Percentiles rank a stretch among this genome's conserved stretches.
Evolutionary conservation across 768 basidiomycete genomes (phyloP).

Genomic region (Pleurotus platypus): DNA sequence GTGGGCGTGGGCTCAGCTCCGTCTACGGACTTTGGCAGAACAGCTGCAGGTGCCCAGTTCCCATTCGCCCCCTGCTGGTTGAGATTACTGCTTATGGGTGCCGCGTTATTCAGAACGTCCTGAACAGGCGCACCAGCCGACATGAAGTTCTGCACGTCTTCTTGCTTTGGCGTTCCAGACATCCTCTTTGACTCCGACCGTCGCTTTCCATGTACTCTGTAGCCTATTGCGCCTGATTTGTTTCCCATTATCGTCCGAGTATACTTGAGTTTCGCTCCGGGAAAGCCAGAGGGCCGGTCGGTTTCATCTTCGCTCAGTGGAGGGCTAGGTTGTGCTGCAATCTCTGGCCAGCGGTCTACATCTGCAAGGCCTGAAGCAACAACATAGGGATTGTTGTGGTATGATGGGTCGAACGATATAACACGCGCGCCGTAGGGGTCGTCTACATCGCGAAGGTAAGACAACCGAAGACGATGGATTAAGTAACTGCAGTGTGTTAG

Average conservation of each 20-base stretch:
- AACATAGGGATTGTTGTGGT: slow-evolving; percentile 81
- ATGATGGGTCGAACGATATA: slow-evolving; percentile 75
- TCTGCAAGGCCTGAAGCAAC: slow-evolving; percentile 78
- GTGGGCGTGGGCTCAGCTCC: background rate
- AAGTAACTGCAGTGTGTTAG: slow-evolving; percentile 43
- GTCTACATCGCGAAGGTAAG: slow-evolving; percentile 84
- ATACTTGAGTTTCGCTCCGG: slow-evolving; percentile 64
- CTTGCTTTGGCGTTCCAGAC: slow-evolving; percentile 32
- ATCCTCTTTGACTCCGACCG: slow-evolving; percentile 48
- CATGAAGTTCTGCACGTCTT: slow-evolving; percentile 32
- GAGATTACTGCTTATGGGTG: slow-evolving; percentile 23
- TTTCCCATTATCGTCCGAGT: slow-evolving; percentile 87
- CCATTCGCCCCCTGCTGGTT: slow-evolving; percentile 21
- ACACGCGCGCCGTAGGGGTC: slow-evolving; percentile 83
- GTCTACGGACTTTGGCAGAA: background rate
- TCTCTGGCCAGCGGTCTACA: slow-evolving; percentile 79
- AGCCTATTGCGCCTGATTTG: slow-evolving; percentile 67
- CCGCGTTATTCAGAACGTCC: slow-evolving; percentile 25
- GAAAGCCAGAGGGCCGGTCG: slow-evolving; percentile 36
- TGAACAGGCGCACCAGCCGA: slow-evolving; percentile 29
- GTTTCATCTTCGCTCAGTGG: slow-evolving; percentile 72
- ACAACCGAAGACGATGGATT: slow-evolving; percentile 81
- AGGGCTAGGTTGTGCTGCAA: slow-evolving; percentile 66
- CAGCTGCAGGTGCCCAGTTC: slow-evolving; percentile 27
- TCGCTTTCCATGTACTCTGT: slow-evolving; percentile 71